Base-by-base conservation (phyloP, 1,139 yeast genomes). In the Candida dubliniensis region DNA sequence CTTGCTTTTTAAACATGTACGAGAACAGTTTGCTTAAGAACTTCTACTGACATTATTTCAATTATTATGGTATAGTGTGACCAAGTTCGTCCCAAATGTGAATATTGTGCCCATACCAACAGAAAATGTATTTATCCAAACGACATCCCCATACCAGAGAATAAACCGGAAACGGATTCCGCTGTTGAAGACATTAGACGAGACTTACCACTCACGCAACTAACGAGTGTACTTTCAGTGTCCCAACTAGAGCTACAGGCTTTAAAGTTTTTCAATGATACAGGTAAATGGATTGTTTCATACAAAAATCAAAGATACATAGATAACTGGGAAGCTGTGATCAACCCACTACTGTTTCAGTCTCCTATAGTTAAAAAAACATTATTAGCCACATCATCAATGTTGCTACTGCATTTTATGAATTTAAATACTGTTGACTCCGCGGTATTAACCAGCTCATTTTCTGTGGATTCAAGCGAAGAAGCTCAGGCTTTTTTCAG, bases 171-270 rank as follows among this genome's bases (percentile, higher is more conserved):
- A 18, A 18, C 3, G 5, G 23, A 18, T 5, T 18, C 23, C 23
- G 5, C 23, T 5, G 33, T 31, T 12, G 33, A n/a, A 32, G 25
- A 32, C 12, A 13, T 24, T 8, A 13, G 36, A 1, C 12, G 23
- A 11, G 46, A 42, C 8, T 29, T 42, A 25, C 26, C 39, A 10
- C 37, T 48, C 29, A 48, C 48, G 13, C 45, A 44, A 30, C 27
- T 49, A 10, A 43, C 48, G 23, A 38, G 40, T 3, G 64, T 60
- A 13, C 42, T 67, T 35, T 46, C 55, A 2, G 48, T 67, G 14
- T 49, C 64, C 24, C 53, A 50, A 18, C 64, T 65, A 42, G 71
- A 67, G 45, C 52, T 56, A 29, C 55, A 65, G 30, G 57, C 66
- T 32, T 45, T 66, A 24, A 52, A 55, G 12, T 65, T 61, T 46